These are phyloP conservation scores for Zoysia pacifica DNA, from an alignment of 176 grass and related monocot genomes.

Conservation along the genomic window DNA sequence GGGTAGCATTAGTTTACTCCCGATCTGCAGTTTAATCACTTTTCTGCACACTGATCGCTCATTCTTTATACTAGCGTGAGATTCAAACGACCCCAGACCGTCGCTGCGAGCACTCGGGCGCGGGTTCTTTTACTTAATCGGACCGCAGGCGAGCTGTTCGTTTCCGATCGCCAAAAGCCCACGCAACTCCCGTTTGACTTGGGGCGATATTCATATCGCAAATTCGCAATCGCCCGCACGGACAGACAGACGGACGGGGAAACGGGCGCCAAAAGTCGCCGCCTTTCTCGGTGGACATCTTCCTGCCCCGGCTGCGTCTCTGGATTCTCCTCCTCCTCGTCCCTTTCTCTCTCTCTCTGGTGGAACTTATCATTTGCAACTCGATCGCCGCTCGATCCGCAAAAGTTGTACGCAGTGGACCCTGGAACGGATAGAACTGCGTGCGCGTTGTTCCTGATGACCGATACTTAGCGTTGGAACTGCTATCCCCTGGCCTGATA, in stretches of 20 bases:
- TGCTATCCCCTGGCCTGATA: neutral
- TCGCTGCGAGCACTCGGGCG: slow-evolving; percentile 1
- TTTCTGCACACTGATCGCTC: neutral
- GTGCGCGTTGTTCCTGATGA: neutral
- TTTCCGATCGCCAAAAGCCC: slow-evolving; percentile 31
- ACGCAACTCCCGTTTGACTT: slow-evolving; percentile 47
- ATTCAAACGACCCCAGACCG: slow-evolving; percentile 42
- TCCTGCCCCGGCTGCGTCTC: slow-evolving; percentile 29
- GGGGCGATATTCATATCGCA: slow-evolving; percentile 34
- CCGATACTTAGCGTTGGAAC: neutral
- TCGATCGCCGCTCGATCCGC: neutral
- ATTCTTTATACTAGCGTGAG: slow-evolving; percentile 37
- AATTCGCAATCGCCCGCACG: slow-evolving; percentile 41
- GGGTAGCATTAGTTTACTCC: slow-evolving; percentile 38
- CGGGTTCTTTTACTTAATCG: slow-evolving; percentile 8
- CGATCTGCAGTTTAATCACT: slow-evolving; percentile 6
- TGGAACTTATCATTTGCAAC: slow-evolving; percentile 43
- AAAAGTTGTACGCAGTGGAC: slow-evolving; percentile 22
- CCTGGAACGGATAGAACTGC: neutral
- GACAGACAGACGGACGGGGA: slow-evolving; percentile 37
- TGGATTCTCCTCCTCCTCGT: neutral
- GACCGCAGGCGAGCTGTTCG: slow-evolving; percentile 43
- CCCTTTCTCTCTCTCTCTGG: neutral
- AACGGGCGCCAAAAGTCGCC: slow-evolving; percentile 34
- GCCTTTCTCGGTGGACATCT: slow-evolving; percentile 60